A percentile compares a stretch with the other conserved stretches of the same genome.
Conservation (phyloP, 2,329 filamentous ascomycete genomes). For the Paecilomyces niveus region DNA sequence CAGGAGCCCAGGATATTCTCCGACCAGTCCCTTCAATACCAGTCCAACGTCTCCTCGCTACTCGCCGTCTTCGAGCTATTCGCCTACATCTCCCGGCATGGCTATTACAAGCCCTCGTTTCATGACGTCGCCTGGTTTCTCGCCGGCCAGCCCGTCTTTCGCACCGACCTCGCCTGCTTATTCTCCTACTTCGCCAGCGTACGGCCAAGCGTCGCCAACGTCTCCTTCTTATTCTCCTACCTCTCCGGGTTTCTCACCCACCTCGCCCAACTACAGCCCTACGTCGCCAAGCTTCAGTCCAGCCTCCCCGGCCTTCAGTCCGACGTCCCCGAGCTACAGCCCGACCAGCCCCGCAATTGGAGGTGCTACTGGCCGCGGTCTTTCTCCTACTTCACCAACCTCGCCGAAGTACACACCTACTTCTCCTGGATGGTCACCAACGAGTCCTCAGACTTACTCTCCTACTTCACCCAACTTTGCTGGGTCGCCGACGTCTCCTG, state of each 20-base stretch:
- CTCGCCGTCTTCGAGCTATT: slow-evolving; percentile 59
- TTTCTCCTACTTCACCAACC: slow-evolving; percentile 41
- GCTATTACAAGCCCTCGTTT: slow-evolving; percentile 51
- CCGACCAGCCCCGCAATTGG: slow-evolving; percentile 46
- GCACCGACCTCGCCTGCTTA: slow-evolving; percentile 56
- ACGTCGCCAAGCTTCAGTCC: slow-evolving; percentile 52
- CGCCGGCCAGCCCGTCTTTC: slow-evolving; percentile 48
- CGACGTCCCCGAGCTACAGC: slow-evolving; percentile 53
- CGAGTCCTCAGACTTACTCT: slow-evolving; percentile 43
- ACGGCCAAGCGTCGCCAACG: slow-evolving; percentile 59
- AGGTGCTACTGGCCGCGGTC: slow-evolving; percentile 29
- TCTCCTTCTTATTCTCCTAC: slow-evolving; percentile 48
- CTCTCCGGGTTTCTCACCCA: slow-evolving; percentile 51
- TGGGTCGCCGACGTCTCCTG: slow-evolving; percentile 37
- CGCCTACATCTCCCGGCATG: slow-evolving; percentile 66
- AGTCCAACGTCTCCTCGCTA: slow-evolving; percentile 63
- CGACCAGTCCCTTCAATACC: slow-evolving; percentile 69
- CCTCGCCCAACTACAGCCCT: slow-evolving; percentile 55
- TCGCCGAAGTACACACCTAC: slow-evolving; percentile 51
- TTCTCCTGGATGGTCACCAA: slow-evolving; percentile 45
- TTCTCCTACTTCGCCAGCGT: slow-evolving; percentile 69
- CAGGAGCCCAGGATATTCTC: slow-evolving; percentile 60
- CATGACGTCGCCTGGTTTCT: slow-evolving; percentile 48
- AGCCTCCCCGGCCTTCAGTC: slow-evolving; percentile 45
- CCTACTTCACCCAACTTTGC: slow-evolving; percentile 44